Evolutionary conservation across 2,329 filamentous ascomycete species (phyloP).

Genomic region (Phyllosticta citribraziliensis): DNA sequence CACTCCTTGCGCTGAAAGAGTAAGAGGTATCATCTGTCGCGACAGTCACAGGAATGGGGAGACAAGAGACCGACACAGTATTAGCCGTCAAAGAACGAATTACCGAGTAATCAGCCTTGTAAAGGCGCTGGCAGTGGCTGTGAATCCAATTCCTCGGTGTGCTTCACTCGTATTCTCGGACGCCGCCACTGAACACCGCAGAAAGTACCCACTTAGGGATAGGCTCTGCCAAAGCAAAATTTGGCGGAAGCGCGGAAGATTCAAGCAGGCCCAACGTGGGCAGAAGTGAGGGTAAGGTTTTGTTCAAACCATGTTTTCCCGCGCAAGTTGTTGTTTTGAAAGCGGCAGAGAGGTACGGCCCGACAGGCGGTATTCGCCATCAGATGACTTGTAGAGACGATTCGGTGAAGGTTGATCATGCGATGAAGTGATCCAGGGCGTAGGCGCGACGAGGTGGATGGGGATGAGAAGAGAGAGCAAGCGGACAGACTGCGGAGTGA

Average conservation of each 20-base stretch:
- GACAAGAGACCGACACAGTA: background rate
- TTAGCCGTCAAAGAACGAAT: background rate
- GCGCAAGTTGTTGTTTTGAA: background rate
- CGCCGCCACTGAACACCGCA: background rate
- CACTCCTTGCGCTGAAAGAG: background rate
- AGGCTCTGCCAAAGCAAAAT: background rate
- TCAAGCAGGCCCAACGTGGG: background rate
- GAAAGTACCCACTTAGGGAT: background rate
- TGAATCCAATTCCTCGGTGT: background rate
- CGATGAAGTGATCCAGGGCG: background rate
- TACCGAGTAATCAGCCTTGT: background rate
- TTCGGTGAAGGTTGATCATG: background rate
- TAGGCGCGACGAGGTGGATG: background rate
- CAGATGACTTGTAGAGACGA: background rate
- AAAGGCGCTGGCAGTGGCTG: background rate
- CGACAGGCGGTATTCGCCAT: background rate
- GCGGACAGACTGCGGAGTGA: too few species aligned
- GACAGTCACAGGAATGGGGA: background rate
- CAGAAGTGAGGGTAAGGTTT: background rate
- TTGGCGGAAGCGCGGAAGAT: background rate
- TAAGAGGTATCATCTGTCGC: background rate
- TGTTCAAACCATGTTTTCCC: background rate
- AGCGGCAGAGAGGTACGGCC: background rate
- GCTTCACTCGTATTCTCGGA: background rate
- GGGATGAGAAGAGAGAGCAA: background rate